Evolutionary conservation across 2,329 filamentous ascomycete species (phyloP), one percentile per base, ranked within the genome.

Genomic region (Microdochium trichocladiopsis): DNA sequence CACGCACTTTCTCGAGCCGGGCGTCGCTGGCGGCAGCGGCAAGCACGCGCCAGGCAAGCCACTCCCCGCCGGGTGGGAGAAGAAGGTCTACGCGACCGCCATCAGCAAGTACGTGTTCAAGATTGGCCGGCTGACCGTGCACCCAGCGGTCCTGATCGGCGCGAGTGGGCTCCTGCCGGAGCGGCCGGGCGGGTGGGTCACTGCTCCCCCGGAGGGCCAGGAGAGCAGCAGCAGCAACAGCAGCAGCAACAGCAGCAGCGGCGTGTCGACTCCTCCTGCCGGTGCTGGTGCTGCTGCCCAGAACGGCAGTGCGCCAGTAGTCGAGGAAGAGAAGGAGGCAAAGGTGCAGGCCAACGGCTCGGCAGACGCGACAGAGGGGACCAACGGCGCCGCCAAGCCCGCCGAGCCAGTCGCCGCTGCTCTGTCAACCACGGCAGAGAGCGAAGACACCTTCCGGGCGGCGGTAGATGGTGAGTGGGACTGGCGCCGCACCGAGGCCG

Each of bases 21-120:
- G 80, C 50, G 73, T 77, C 37, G 82, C 81, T n/a, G n/a, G n/a
- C n/a, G n/a, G n/a, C n/a, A n/a, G n/a, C n/a, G n/a, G 9, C 71
- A 68, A 58, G n/a, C n/a, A n/a, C n/a, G n/a, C n/a, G n/a, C n/a
- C n/a, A 82, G 66, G 65, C 2, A 60, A 64, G 48, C 41, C 41
- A 9, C n/a, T 45, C 5, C 74, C 69, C 21, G 63, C 67, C 31
- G 64, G 76, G 25, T 81, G 80, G 66, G 75, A 83, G 66, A 83
- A 79, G 68, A 82, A 80, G 55, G 77, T 93, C 37, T 79, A 87
- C 59, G 89, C 88, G 1, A 86, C 85, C 0, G 84, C 84, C 1
- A 69, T 93, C 45, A 85, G 81, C 72, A 92, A 91, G 72, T 93
- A 93, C 66, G 88, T 93, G 41, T 84, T 90, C 66, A 93, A 93